phyloP scores from a whole-genome alignment of 2,329 filamentous ascomycete genomes.

The Cyclaneusma minus region DNA sequence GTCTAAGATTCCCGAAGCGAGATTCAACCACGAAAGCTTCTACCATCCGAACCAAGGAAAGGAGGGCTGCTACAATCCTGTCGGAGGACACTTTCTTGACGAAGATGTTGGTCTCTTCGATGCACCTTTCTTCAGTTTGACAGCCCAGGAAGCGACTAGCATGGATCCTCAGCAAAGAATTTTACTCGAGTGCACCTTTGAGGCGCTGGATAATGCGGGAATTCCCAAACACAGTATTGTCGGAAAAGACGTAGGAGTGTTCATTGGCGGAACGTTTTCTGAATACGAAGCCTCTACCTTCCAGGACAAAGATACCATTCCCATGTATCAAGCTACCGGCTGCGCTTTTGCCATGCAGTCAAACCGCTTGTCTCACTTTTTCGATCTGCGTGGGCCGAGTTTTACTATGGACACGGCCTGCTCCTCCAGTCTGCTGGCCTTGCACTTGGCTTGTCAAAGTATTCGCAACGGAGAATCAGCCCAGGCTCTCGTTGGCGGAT shows the following conservation, averaged over 20 bases:
- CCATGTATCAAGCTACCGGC: conserved; percentile 28
- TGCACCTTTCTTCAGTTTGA: not conserved
- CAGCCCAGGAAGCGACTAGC: conserved; percentile 1
- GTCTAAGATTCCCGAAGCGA: conserved; percentile 9
- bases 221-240: not conserved
- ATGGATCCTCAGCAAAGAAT: conserved; percentile 2
- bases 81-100: conserved; percentile 5
- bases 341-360: conserved; percentile 33
- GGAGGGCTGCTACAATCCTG: not conserved
- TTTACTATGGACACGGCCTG: conserved; percentile 43
- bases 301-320: conserved; percentile 29
- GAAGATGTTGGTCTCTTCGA: conserved; percentile 5
- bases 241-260: not conserved
- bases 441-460: conserved; percentile 37
- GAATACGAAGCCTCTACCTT: no score
- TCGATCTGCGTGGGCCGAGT: conserved; percentile 36
- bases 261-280: not conserved
- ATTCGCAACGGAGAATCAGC: conserved; percentile 26
- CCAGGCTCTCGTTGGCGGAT: conserved; percentile 6
- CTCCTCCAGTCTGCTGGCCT: conserved; percentile 35
- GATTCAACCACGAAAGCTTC: conserved; percentile 5
- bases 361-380: conserved; percentile 37
- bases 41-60: conserved; percentile 1
- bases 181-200: conserved; percentile 1
- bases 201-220: conserved; percentile 2